Percentiles rank a stretch among this genome's conserved stretches.
phyloP scores from a whole-genome alignment of 768 basidiomycete species.

The Boletus sp. region DNA sequence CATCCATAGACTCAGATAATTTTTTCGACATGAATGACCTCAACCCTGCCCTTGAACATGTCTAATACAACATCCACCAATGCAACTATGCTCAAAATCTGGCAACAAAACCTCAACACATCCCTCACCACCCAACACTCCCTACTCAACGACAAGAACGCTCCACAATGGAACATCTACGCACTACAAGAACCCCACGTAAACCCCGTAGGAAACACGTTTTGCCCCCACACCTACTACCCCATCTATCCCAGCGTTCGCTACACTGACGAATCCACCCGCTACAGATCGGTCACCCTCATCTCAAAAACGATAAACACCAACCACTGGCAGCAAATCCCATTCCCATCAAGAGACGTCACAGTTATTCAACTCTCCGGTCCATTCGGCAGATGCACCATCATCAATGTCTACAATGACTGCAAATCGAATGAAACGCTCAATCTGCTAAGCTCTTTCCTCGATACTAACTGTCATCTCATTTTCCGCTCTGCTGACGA shows the following conservation, averaged over 20 bases:
- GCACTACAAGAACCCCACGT: background rate
- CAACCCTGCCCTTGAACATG: too few relatives aligned
- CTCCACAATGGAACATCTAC: background rate
- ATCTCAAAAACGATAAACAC: background rate
- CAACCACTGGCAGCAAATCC: slow-evolving; percentile 8
- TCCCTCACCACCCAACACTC: background rate
- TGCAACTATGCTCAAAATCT: background rate
- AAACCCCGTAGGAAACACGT: background rate
- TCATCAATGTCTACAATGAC: too few relatives aligned
- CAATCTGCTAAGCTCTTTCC: background rate
- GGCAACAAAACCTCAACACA: background rate
- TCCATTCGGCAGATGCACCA: too few relatives aligned
- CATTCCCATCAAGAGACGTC: background rate
- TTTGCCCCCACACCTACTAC: background rate
- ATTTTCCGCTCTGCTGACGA: background rate
- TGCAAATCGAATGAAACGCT: background rate
- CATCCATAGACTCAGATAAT: too few relatives aligned
- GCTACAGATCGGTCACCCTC: background rate
- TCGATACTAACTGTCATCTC: background rate
- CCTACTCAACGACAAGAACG: background rate
- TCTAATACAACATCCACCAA: too few relatives aligned
- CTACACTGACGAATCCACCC: background rate
- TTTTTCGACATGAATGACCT: too few relatives aligned
- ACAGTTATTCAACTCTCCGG: background rate
- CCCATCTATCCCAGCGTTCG: background rate